Percentiles rank a stretch among this genome's conserved stretches.
Evolutionary conservation across 495 filamentous ascomycete species (phyloP).

Genomic region (Chaetomium fimeti): DNA sequence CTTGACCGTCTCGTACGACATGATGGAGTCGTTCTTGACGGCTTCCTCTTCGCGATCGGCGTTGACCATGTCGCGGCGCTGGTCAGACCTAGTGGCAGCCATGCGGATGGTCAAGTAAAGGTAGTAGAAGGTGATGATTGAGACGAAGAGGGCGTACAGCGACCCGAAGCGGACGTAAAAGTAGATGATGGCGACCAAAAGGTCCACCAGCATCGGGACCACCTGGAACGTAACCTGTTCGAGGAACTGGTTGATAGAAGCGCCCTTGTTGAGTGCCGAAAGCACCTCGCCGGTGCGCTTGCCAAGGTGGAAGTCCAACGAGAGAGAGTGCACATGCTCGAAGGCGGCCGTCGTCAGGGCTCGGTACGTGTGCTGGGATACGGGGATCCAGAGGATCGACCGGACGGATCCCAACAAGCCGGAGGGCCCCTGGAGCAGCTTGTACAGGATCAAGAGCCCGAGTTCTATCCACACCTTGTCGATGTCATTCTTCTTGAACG

Average conservation of each 20-base stretch:
- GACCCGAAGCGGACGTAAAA: slow-evolving; percentile 79
- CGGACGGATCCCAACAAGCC: slow-evolving; percentile 81
- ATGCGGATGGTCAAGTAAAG: slow-evolving; percentile 93
- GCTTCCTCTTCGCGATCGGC: slow-evolving; percentile 92
- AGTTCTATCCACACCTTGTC: slow-evolving; percentile 52
- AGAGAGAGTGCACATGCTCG: slow-evolving; percentile 92
- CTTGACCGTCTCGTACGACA: slow-evolving; percentile 97
- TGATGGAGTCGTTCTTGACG: slow-evolving; percentile 97
- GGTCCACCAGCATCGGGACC: slow-evolving; percentile 89
- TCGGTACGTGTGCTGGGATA: slow-evolving; percentile 93
- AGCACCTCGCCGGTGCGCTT: slow-evolving; percentile 97
- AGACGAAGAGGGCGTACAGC: slow-evolving; percentile 88
- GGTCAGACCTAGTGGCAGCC: slow-evolving; percentile 88
- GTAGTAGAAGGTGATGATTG: slow-evolving; percentile 92
- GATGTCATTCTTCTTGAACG: slow-evolving; percentile 45
- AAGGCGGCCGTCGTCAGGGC: slow-evolving; percentile 92
- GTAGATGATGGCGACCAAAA: slow-evolving; percentile 81
- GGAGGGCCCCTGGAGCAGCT: slow-evolving; percentile 83
- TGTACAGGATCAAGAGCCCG: slow-evolving; percentile 72
- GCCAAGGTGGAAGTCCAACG: slow-evolving; percentile 92
- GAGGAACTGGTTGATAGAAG: slow-evolving; percentile 93
- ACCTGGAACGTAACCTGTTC: slow-evolving; percentile 96
- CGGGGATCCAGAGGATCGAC: slow-evolving; percentile 87
- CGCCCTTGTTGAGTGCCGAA: slow-evolving; percentile 91
- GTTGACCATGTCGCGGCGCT: slow-evolving; percentile 90